Conservation (phyloP, 768 basidiomycete genomes). For the Rhizopogon vesiculosus region DNA sequence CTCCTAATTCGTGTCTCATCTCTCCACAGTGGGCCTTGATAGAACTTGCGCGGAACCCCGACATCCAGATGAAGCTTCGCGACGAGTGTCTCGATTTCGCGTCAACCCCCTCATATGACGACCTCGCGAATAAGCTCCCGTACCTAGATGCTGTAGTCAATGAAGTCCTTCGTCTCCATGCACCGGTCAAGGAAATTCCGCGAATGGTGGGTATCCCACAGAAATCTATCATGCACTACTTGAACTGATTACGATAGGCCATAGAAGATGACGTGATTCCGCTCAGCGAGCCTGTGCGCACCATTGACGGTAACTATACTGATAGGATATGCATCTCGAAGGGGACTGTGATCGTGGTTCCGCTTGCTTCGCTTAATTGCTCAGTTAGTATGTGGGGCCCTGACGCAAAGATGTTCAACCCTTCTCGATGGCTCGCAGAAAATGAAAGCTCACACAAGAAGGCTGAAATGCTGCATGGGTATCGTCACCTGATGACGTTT, state of each 20-base stretch:
- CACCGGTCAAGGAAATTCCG: slow-evolving; percentile 23
- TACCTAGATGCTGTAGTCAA: slow-evolving; percentile 38
- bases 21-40: slow-evolving; percentile 29
- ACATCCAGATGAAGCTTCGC: slow-evolving; percentile 21
- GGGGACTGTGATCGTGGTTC: slow-evolving; percentile 33
- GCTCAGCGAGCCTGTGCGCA: slow-evolving; percentile 26
- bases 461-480: slow-evolving; percentile 31
- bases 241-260: slow-evolving; percentile 20
- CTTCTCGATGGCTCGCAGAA: slow-evolving; percentile 37
- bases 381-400: slow-evolving; percentile 40
- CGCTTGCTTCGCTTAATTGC: slow-evolving; percentile 36
- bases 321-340: slow-evolving; percentile 32
- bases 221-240: background rate
- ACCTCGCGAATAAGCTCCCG: slow-evolving; percentile 31
- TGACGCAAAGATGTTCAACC: slow-evolving; percentile 37
- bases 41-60: slow-evolving; percentile 21
- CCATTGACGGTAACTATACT: slow-evolving; percentile 21
- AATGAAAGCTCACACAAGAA: slow-evolving; percentile 15
- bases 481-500: slow-evolving; percentile 39
- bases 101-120: slow-evolving; percentile 33
- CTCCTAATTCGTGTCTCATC: background rate
- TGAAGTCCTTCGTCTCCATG: slow-evolving; percentile 35
- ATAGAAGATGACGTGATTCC: slow-evolving; percentile 35
- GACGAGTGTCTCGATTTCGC: slow-evolving; percentile 21
- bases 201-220: slow-evolving; percentile 24